A percentile compares a stretch with the other conserved stretches of the same genome.
These are phyloP conservation scores for Aureobasidium sp. DNA, from an alignment of 2,329 filamentous ascomycete genomes.

Conservation along the genomic window DNA sequence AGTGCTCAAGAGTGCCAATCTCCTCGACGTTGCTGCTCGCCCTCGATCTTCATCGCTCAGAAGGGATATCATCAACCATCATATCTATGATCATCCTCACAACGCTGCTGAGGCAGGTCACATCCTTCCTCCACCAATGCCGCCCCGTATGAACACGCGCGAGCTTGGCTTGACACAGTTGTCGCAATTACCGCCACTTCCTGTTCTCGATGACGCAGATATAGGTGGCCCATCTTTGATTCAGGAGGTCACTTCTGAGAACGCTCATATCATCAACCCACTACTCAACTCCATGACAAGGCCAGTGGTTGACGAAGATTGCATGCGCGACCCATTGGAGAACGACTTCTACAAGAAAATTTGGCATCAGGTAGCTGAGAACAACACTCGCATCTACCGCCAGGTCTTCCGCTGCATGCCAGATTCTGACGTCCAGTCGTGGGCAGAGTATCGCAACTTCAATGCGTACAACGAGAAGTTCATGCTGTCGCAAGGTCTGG, in stretches of 20 bases:
- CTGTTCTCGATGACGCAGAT: slow-evolving; percentile 67
- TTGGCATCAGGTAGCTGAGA: slow-evolving; percentile 80
- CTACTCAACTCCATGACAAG: slow-evolving; percentile 58
- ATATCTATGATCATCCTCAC: background rate
- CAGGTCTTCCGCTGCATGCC: slow-evolving; percentile 95
- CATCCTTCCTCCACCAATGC: slow-evolving; percentile 49
- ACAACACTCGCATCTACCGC: slow-evolving; percentile 92
- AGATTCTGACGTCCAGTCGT: slow-evolving; percentile 85
- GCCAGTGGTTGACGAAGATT: slow-evolving; percentile 74
- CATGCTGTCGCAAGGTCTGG: slow-evolving; percentile 51
- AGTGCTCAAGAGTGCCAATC: slow-evolving; percentile 42
- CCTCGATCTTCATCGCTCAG: background rate
- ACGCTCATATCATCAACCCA: slow-evolving; percentile 37
- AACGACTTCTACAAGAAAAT: slow-evolving; percentile 76
- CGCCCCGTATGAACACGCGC: slow-evolving; percentile 55
- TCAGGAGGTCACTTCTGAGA: slow-evolving; percentile 46
- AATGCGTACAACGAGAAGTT: slow-evolving; percentile 70
- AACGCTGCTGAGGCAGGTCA: slow-evolving; percentile 15
- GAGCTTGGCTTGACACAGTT: slow-evolving; percentile 59
- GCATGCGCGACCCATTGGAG: slow-evolving; percentile 85
- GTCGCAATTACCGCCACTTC: slow-evolving; percentile 63
- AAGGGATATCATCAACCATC: background rate
- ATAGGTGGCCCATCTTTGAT: slow-evolving; percentile 65
- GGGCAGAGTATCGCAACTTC: slow-evolving; percentile 87
- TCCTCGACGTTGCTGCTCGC: background rate